Base-by-base conservation (phyloP, 805 yeast species). In the Ogataea pilisensis region DNA sequence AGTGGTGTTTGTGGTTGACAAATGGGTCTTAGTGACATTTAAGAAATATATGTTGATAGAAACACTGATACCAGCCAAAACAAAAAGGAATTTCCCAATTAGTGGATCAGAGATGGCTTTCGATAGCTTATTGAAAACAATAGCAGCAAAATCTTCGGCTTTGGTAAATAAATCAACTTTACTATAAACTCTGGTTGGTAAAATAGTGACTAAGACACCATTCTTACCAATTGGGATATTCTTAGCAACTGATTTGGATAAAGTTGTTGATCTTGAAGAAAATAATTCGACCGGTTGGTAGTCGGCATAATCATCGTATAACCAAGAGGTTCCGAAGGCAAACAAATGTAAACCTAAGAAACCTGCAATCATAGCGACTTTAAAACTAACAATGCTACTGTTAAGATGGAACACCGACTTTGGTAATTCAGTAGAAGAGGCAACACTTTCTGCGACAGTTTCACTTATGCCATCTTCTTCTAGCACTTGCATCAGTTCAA, bases 391-490 rank as follows among this genome's bases (percentile, higher is more conserved):
- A 25, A 83, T 71, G 28, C 64, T 58, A 18, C 70, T 63, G 47
- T 68, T 64, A 40, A 49, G 75, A 50, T 47, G 62, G 43, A 58
- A 68, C 36, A 57, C 49, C 39, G 57, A 31, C 11, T 49, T 48
- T 11, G 56, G 43, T 56, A 57, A 45, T 49, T 55, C 60, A 40
- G 48, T 49, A 12, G 60, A 45, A 26, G 66, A 54, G 14, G 81
- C 79, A 27, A 89, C 90, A 29, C 79, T 73, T 48, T 77, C 80
- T 9, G 96, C 96, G 26, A 85, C 84, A 35, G 69, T 61, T 30
- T 79, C 77, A 33, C 85, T 74, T 26, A 91, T 76, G 20, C 99
- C 98, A 57, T 91, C 99, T 60, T 91, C 99, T 67, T 90, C 93
- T 48, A 91, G 70, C 22, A 86, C 88, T 47, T 78, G 80, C 58